A percentile compares a stretch with the other conserved stretches of the same genome.
Conservation (phyloP, 768 basidiomycete species). For the Leccinellum luteum region DNA sequence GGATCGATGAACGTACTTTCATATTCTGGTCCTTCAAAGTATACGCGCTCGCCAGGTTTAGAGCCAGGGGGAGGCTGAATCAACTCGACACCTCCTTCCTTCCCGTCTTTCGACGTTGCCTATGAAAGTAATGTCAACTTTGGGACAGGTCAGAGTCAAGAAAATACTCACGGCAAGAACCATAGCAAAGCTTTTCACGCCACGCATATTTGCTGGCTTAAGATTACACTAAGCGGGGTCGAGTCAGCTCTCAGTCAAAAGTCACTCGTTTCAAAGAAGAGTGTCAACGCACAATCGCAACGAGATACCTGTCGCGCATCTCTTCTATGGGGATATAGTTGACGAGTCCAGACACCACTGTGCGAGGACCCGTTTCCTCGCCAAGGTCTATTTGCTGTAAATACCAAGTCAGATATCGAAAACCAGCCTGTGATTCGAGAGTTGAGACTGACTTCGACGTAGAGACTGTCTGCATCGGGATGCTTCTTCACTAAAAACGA, state of each 20-base stretch:
- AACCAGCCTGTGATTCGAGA: not conserved
- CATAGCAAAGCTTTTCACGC: conserved; percentile 98
- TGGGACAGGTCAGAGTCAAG: not conserved
- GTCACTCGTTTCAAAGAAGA: not conserved
- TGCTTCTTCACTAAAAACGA: conserved; percentile 76
- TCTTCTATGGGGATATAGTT: conserved; percentile 95
- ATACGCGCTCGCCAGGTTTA: conserved; percentile 90
- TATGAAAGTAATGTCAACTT: conserved; percentile 28
- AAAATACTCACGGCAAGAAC: conserved; percentile 72
- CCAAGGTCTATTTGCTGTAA: conserved; percentile 91
- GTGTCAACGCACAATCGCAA: conserved; percentile 65
- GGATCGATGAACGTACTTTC: conserved; percentile 52
- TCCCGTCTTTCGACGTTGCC: conserved; percentile 90
- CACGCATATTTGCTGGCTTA: conserved; percentile 96
- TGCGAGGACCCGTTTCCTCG: conserved; percentile 91
- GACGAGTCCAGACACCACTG: conserved; percentile 95
- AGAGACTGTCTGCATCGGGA: conserved; percentile 97
- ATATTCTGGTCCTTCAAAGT: conserved; percentile 89
- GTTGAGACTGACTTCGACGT: conserved; percentile 68
- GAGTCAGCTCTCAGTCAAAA: not conserved
- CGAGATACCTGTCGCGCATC: conserved; percentile 80
- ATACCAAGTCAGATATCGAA: not conserved
- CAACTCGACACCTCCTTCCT: conserved; percentile 87
- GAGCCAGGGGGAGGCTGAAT: conserved; percentile 83
- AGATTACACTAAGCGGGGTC: conserved; percentile 67